Conservation (phyloP, 164 flowering plant genomes). For the Protea cynaroides region DNA sequence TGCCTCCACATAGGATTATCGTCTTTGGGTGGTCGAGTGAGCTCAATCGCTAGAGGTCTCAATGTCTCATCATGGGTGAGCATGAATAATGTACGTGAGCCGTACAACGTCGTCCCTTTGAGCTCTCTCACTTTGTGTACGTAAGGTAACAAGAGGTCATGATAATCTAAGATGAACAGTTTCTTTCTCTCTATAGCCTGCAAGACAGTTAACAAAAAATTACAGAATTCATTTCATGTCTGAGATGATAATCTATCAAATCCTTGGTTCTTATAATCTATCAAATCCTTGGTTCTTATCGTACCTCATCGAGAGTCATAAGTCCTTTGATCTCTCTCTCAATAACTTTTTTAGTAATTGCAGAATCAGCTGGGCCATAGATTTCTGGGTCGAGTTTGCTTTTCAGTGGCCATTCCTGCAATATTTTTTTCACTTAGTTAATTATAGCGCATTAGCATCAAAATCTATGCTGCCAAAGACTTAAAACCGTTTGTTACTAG, state of each 20-base stretch:
- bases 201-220: constrained; percentile 7
- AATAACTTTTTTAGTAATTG: constrained; percentile 29
- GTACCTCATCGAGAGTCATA: constrained; percentile 37
- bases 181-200: constrained; percentile 53
- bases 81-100: no score
- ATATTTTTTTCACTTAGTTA: no score
- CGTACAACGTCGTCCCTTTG: no score
- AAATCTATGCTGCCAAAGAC: neutral
- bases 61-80: constrained; percentile 43
- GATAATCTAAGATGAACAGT: constrained; percentile 59
- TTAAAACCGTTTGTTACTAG: no score
- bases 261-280: no score
- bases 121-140: no score
- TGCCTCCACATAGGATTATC: no score
- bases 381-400: constrained; percentile 38
- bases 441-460: neutral
- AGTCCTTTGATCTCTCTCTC: constrained; percentile 24
- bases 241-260: neutral
- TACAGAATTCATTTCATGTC: neutral
- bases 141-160: constrained; percentile 53
- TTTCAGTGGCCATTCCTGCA: constrained; percentile 38
- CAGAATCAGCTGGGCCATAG: constrained; percentile 38
- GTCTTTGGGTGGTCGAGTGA: constrained; percentile 41
- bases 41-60: constrained; percentile 67
- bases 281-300: neutral